Base-by-base conservation (phyloP, 2,329 filamentous ascomycete species). In the Penicillium corylophilum region DNA sequence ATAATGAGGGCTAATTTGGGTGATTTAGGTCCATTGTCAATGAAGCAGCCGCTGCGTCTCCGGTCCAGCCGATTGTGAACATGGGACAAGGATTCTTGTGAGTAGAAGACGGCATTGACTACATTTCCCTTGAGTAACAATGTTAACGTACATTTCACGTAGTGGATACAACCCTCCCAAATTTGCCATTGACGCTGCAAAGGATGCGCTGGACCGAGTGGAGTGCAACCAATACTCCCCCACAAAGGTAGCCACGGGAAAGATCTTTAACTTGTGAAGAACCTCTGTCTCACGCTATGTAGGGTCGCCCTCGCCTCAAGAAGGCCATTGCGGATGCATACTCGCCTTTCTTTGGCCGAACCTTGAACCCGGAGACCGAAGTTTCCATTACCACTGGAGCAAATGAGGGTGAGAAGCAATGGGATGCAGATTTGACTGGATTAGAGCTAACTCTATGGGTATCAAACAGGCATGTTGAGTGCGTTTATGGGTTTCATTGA, bases 221-320 rank as follows among this genome's bases (percentile, higher is more conserved):
- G 94, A 97, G 61, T 96, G 93, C 81, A 99, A 99, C 73, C 94
- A 99, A 79, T 99, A 99, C 80, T 93, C 91, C 20, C 94, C 92
- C 2, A 96, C 94, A 18, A 94, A 91, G 80, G 80, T 82, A 71
- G 44, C 35, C 15, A 31, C 16, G 18, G 13, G 26, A 24, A 38
- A 10, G 9, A 22, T 15, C 26, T 33, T 36, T 20, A 16, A 35
- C n/a, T 29, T n/a, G 22, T 24, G 33, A 18, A 15, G 18, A 23
- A 48, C 35, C 43, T 15, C 20, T 5, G 47, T 20, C 58, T 61
- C 26, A 63, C 43, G 24, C 2, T 18, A 12, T 31, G 38, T 54
- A 83, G 77, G 94, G 94, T 54, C 86, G 93, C 6, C 93, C 94
- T 38, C 83, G 93, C 49, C 80, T 99, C 67, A 93, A 87, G 80